These are phyloP conservation scores for Sisymbrium irio DNA, from an alignment of 345 rosid genomes.

Conservation along the genomic window DNA sequence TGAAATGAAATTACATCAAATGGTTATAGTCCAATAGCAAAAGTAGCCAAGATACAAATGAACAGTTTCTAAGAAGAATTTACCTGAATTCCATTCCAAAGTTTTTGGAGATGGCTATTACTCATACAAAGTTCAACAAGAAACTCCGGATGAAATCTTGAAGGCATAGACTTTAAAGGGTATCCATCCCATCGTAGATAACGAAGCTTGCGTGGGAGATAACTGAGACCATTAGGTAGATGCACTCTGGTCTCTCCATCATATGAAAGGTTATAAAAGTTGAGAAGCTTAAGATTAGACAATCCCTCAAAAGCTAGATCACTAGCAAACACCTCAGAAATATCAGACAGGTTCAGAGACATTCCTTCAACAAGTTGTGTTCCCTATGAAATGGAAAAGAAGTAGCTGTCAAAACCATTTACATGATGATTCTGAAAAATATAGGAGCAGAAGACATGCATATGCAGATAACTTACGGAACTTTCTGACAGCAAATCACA, in stretches of 20 bases:
- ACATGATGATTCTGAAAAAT: slow-evolving; percentile 2
- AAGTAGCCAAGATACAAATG: neutral
- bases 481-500: slow-evolving; percentile 23
- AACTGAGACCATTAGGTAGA: slow-evolving; percentile 16
- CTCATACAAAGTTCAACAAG: slow-evolving; percentile 35
- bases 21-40: neutral
- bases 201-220: slow-evolving; percentile 29
- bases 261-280: slow-evolving; percentile 24
- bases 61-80: neutral
- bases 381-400: slow-evolving; percentile 24
- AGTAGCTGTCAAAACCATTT: slow-evolving; percentile 3
- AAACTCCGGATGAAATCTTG: slow-evolving; percentile 19
- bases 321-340: neutral
- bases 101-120: slow-evolving; percentile 27
- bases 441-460: neutral
- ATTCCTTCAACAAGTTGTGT: slow-evolving; percentile 32
- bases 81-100: slow-evolving; percentile 36
- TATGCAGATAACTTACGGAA: slow-evolving; percentile 19
- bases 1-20: neutral
- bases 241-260: slow-evolving; percentile 29
- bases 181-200: slow-evolving; percentile 36
- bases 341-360: slow-evolving; percentile 17
- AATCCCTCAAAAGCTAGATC: slow-evolving; percentile 24
- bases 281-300: slow-evolving; percentile 30
- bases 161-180: slow-evolving; percentile 35